Base-by-base conservation (phyloP, 805 yeast genomes). In the Teunomyces kruisii region DNA sequence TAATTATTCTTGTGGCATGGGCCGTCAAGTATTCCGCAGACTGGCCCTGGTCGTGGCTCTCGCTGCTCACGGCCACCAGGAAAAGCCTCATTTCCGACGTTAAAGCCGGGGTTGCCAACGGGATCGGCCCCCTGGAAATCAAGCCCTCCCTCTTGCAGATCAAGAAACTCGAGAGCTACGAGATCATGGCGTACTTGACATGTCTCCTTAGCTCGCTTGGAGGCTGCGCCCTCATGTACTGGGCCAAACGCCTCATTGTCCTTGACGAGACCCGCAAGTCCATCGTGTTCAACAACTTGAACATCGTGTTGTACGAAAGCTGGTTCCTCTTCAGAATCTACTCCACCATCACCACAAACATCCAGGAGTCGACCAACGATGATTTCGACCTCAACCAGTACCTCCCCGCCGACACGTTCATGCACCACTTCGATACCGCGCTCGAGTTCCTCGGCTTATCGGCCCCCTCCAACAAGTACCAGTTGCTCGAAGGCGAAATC, bases 11-110 rank as follows among this genome's bases (percentile, higher is more conserved):
- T n/a, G 56, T 69, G 1, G 58, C 70, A 19, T 66, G 70, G 66
- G 52, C 60, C 1, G 55, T 70, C 10, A 60, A 62, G 42, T 64
- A 64, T 29, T 40, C 65, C 0, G 53, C 64, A 12, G 74, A 70
- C 38, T 70, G 75, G 75, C 75, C 75, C 0, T 70, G 74, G 72
- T 51, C 52, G n/a, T 70, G 75, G 75, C 52, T 62, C 13, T 41
- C 48, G 5, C 65, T 61, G 33, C 55, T 70, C 9, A 49, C 50
- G 27, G 49, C 44, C 1, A 42, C 53, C 10, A 58, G 56, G 36
- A 15, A 14, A 6, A 50, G 41, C 29, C 39, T 59, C 22, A 39
- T 59, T 22, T 47, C 48, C 27, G 48, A 53, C 36, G 44, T 52
- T 26, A 56, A 56, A 24, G 44, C 55, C 7, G 38, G 32, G 7